Evolutionary conservation across 768 basidiomycete genomes (phyloP).

Genomic region (Kondoa subrosea): DNA sequence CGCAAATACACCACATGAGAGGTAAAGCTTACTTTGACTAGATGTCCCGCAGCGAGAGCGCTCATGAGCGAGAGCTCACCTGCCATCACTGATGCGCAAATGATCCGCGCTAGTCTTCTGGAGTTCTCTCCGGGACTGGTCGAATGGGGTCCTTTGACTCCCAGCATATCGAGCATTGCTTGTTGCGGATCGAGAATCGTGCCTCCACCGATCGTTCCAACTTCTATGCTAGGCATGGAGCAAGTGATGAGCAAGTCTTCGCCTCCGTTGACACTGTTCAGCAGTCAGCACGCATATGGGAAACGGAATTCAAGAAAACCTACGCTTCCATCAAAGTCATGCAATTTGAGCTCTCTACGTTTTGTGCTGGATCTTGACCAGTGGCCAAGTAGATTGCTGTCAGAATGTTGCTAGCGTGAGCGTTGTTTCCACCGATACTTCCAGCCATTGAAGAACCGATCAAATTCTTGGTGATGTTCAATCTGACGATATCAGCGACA

Average conservation of each 20-base stretch:
- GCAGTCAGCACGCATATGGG: constrained; percentile 5
- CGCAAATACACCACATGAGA: not conserved
- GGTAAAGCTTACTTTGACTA: constrained; percentile 39
- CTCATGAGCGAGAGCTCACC: constrained; percentile 83
- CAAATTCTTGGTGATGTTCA: constrained; percentile 94
- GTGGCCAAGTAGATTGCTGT: constrained; percentile 91
- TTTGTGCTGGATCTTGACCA: constrained; percentile 97
- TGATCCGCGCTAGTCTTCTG: constrained; percentile 69
- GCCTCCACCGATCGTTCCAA: constrained; percentile 93
- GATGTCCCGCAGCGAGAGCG: constrained; percentile 83
- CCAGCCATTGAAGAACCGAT: constrained; percentile 97
- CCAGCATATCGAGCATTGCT: constrained; percentile 82
- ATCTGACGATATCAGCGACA: constrained; percentile 66
- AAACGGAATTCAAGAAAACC: constrained; percentile 33
- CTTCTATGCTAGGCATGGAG: constrained; percentile 98
- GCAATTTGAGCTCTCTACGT: constrained; percentile 95
- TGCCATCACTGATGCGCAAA: constrained; percentile 88
- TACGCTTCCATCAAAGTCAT: constrained; percentile 98
- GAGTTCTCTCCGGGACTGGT: constrained; percentile 78
- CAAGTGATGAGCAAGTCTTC: constrained; percentile 81
- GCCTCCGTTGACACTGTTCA: constrained; percentile 58
- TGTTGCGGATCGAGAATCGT: constrained; percentile 64
- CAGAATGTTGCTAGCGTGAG: constrained; percentile 91
- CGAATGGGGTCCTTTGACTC: constrained; percentile 72
- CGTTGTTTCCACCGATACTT: constrained; percentile 93